Base-by-base conservation (phyloP, 345 rosid species). In the Aquilaria sinensis region DNA sequence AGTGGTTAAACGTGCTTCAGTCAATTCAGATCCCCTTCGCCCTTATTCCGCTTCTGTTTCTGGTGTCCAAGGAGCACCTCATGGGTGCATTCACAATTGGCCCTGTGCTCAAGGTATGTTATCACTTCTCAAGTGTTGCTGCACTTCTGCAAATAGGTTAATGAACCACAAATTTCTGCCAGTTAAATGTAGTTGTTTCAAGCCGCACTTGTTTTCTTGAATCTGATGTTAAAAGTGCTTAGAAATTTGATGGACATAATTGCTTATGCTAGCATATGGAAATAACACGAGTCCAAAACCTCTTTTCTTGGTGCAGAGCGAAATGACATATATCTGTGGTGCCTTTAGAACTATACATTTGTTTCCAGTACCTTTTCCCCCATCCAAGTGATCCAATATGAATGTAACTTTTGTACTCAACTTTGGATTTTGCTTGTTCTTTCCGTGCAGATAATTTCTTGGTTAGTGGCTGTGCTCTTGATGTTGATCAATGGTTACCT, bases 21-120 rank as follows among this genome's bases (percentile, higher is more conserved):
- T 86, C 96, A 8, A 56, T 92, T 67, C 96, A 90, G 79, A 92
- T 89, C 53, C 98, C 97, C 9, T 93, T 93, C 55, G 97, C 97
- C 1, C 84, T 93, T 47, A 83, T 93, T 46, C 97, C 96, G 8
- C 90, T 93, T 61, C 80, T 93, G 47, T 86, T 73, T 70, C 79
- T 87, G 77, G 97, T 87, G 7, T 90, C 98, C 57, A 85, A 86
- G 76, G 96, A 90, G 76, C 82, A 72, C 62, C 63, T 87, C 72
- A 93, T 93, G 97, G 96, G 96, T 32, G 69, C 68, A 65, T 93
- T 93, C 81, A 88, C 80, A 68, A 86, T 93, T 15, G 92, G 97
- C 69, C 77, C 81, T 47, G 6, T 78, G 53, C 82, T 77, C 32
- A 77, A 90, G 96, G 98, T 93, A 73, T 73, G 72, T 41, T 56